These are phyloP conservation scores for Byssochlamys sp. DNA, from an alignment of 2,329 filamentous ascomycete species.

Conservation along the genomic window DNA sequence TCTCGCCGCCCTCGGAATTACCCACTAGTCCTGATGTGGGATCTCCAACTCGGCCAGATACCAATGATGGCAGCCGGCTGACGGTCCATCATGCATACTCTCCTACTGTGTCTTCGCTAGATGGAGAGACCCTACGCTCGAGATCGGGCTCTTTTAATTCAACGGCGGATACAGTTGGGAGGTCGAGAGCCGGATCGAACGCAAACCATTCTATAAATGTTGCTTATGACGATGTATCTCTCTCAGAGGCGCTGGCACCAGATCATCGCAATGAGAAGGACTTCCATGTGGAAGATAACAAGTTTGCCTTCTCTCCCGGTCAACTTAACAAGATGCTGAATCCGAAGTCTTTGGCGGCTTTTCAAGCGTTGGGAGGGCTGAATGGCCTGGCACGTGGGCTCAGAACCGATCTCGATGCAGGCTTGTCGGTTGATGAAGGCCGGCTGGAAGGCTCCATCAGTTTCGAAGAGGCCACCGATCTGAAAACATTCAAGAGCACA, in stretches of 20 bases:
- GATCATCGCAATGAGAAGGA: constrained; percentile 67
- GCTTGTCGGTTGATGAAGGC: constrained; percentile 68
- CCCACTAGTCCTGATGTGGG: background rate
- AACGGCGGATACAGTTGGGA: constrained; percentile 22
- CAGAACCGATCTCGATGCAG: constrained; percentile 59
- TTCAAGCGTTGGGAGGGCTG: constrained; percentile 69
- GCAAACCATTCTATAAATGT: constrained; percentile 13
- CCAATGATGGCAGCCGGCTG: background rate
- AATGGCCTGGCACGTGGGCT: constrained; percentile 70
- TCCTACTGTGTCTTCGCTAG: constrained; percentile 26
- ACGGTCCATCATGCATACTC: constrained; percentile 16
- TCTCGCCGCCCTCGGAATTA: background rate
- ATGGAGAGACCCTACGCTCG: constrained; percentile 36
- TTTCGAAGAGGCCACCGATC: constrained; percentile 58
- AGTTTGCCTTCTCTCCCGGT: constrained; percentile 62
- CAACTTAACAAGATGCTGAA: constrained; percentile 41
- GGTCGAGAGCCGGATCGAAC: constrained; percentile 26
- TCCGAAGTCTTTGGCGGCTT: constrained; percentile 75
- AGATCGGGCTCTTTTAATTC: constrained; percentile 33
- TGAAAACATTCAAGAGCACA: constrained; percentile 10
- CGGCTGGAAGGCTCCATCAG: constrained; percentile 55
- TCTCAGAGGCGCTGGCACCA: constrained; percentile 57
- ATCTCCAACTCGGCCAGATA: background rate
- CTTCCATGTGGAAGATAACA: constrained; percentile 67
- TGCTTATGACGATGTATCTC: constrained; percentile 29